These are phyloP conservation scores for Wickerhamomyces strasburgensis DNA, from an alignment of 805 yeast genomes.

Conservation along the genomic window DNA sequence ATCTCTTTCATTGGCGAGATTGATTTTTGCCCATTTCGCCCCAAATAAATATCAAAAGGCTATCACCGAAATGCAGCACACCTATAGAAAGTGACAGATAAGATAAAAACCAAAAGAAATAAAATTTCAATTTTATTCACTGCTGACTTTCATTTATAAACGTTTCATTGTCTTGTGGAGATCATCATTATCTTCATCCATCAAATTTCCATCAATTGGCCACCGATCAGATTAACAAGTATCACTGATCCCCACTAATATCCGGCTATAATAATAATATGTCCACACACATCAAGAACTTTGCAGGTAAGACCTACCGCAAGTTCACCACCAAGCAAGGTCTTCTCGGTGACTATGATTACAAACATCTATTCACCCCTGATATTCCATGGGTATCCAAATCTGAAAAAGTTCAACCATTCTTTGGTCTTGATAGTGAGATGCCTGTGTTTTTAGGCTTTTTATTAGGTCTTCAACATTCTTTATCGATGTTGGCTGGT, in stretches of 20 bases:
- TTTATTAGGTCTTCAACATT: conserved; percentile 80
- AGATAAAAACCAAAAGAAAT: too few relatives aligned
- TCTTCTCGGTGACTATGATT: conserved; percentile 82
- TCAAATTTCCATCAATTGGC: background rate
- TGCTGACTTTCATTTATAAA: too few relatives aligned
- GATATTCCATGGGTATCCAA: conserved; percentile 54
- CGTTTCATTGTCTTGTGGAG: too few relatives aligned
- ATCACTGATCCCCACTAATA: too few relatives aligned
- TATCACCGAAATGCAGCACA: too few relatives aligned
- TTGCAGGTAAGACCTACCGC: conserved; percentile 2
- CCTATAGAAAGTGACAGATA: too few relatives aligned
- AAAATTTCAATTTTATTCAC: too few relatives aligned
- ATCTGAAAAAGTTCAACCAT: conserved; percentile 61
- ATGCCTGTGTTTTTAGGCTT: conserved; percentile 80
- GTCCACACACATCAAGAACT: background rate
- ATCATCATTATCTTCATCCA: too few relatives aligned
- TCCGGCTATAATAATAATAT: background rate
- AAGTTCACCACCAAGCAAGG: conserved; percentile 76
- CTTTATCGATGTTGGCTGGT: conserved; percentile 90
- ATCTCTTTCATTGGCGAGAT: too few relatives aligned
- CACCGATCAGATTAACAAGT: background rate
- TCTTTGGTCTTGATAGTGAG: conserved; percentile 73
- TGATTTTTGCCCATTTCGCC: too few relatives aligned
- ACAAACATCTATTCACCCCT: conserved; percentile 75
- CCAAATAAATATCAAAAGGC: too few relatives aligned